Conservation (phyloP, 2,329 filamentous ascomycete species). For the Ampelomyces quisqualis region DNA sequence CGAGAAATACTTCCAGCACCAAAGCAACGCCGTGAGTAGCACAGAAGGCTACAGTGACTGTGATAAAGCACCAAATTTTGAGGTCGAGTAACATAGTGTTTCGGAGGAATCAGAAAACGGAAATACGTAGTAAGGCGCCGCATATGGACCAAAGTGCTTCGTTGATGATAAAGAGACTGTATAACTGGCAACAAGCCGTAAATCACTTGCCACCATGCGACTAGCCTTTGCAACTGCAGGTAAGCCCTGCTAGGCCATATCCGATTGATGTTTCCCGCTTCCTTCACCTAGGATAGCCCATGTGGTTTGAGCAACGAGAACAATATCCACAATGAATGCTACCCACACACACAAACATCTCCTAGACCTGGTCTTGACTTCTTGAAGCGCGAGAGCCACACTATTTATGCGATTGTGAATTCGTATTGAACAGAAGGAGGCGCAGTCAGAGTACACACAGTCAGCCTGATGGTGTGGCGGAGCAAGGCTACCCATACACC, state of each 20-base stretch:
- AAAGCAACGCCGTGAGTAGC: background rate
- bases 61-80: background rate
- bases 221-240: background rate
- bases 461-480: too few species aligned
- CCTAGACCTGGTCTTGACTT: too few species aligned
- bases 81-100: background rate
- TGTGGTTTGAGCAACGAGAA: background rate
- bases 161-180: background rate
- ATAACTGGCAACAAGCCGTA: background rate
- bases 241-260: background rate
- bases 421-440: too few species aligned
- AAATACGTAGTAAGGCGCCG: background rate
- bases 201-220: background rate
- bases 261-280: background rate
- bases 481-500: too few species aligned
- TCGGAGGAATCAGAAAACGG: background rate
- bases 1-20: background rate
- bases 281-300: background rate
- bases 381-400: too few species aligned
- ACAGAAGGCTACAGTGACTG: background rate
- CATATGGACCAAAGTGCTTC: background rate
- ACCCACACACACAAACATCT: background rate
- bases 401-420: too few species aligned
- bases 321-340: background rate
- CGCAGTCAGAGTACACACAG: too few species aligned